Conservation (phyloP, 371 early-diverging fungal genomes). For the Pancytospora philotis region DNA sequence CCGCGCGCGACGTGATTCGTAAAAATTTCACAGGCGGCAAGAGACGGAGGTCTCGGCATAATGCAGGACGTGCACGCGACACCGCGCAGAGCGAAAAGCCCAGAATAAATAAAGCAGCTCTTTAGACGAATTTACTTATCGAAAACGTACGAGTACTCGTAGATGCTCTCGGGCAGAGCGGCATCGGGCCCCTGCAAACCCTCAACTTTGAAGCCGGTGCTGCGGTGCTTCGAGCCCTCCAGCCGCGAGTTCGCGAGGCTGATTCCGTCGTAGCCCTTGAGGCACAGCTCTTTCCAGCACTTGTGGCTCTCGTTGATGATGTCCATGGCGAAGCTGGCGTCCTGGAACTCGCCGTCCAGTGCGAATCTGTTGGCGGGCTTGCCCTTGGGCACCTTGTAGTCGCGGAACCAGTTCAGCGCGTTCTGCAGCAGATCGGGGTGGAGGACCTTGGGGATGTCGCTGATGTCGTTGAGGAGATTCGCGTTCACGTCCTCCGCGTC, state of each 20-base stretch:
- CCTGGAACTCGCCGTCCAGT: constrained; percentile 75
- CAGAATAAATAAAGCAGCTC: too few species aligned
- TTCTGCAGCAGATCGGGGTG: constrained; percentile 82
- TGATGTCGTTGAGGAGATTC: constrained; percentile 77
- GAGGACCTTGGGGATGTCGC: constrained; percentile 83
- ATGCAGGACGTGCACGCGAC: too few species aligned
- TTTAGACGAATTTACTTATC: too few species aligned
- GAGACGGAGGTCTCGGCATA: too few species aligned
- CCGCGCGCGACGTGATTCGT: too few species aligned
- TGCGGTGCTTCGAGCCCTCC: neutral
- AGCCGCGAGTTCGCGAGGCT: neutral
- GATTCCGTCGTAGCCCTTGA: constrained; percentile 14
- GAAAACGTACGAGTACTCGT: neutral
- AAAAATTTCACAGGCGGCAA: too few species aligned
- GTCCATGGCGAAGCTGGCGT: constrained; percentile 71
- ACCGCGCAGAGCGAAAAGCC: too few species aligned
- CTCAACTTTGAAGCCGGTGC: neutral
- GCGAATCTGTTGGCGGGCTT: constrained; percentile 94
- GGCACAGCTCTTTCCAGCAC: constrained; percentile 74
- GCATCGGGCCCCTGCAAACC: neutral
- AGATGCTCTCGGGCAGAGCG: neutral
- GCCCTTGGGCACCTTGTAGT: constrained; percentile 97
- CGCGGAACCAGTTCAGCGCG: constrained; percentile 91
- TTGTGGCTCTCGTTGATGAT: constrained; percentile 80
- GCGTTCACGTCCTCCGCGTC: constrained; percentile 84